These are phyloP conservation scores for Stachybotrys echinatus DNA, from an alignment of 2,329 filamentous ascomycete genomes.

Conservation along the genomic window DNA sequence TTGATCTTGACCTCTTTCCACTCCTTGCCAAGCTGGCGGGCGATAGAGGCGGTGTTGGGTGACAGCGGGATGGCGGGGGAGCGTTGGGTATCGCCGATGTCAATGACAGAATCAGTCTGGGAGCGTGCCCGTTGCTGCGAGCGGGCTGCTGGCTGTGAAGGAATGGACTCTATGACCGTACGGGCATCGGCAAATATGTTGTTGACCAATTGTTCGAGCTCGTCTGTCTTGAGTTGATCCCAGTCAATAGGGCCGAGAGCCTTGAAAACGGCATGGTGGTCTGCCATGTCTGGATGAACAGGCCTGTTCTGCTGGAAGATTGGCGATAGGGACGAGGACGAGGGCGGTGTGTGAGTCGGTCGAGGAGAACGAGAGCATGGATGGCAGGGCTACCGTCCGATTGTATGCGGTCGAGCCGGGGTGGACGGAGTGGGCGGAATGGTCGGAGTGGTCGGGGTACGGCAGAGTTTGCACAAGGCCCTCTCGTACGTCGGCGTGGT, in stretches of 20 bases:
- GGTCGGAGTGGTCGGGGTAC: too few species aligned
- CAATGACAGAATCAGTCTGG: slow-evolving; percentile 47
- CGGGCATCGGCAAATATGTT: slow-evolving; percentile 63
- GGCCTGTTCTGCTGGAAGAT: not conserved
- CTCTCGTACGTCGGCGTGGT: too few species aligned
- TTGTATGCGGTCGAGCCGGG: too few species aligned
- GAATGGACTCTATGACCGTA: slow-evolving; percentile 71
- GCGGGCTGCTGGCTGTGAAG: slow-evolving; percentile 34
- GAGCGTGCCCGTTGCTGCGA: slow-evolving; percentile 47
- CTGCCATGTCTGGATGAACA: slow-evolving; percentile 40
- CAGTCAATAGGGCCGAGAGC: slow-evolving; percentile 52
- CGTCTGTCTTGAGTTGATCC: slow-evolving; percentile 37
- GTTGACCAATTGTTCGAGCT: slow-evolving; percentile 48
- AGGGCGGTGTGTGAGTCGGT: too few species aligned
- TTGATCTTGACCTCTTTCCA: slow-evolving; percentile 83
- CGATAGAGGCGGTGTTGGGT: slow-evolving; percentile 39
- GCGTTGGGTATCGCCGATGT: slow-evolving; percentile 44
- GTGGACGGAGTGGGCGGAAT: too few species aligned
- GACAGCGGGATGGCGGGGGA: slow-evolving; percentile 35
- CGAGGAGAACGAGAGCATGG: too few species aligned
- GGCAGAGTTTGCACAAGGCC: too few species aligned
- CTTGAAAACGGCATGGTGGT: slow-evolving; percentile 54
- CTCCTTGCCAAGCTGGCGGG: slow-evolving; percentile 63
- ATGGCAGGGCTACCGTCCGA: too few species aligned
- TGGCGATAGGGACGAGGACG: not conserved